Evolutionary conservation across 1,284 basidiomycete genomes (phyloP).

Genomic region (Cutaneotrichosporon daszewskae): DNA sequence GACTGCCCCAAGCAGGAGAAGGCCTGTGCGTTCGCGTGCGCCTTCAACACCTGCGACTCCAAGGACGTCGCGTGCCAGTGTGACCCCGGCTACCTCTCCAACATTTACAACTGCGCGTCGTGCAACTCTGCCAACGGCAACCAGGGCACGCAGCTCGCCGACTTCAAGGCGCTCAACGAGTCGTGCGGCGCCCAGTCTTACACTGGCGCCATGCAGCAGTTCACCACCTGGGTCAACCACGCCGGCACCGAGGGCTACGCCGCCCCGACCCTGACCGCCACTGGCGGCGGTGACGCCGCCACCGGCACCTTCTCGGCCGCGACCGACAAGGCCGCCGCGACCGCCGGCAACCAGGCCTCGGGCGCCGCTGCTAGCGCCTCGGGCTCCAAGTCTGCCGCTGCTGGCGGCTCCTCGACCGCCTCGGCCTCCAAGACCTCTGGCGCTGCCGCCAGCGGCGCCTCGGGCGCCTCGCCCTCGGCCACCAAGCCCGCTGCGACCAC

Average conservation of each 20-base stretch:
- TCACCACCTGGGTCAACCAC: slow-evolving; percentile 26
- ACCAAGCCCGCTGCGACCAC: slow-evolving; percentile 9
- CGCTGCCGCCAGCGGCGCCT: slow-evolving; percentile 9
- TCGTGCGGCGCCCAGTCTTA: slow-evolving; percentile 41
- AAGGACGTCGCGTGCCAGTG: slow-evolving; percentile 43
- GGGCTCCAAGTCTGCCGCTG: slow-evolving; percentile 8
- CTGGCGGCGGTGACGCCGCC: slow-evolving; percentile 40
- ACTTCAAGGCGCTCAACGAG: slow-evolving; percentile 36
- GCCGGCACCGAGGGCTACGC: slow-evolving; percentile 28
- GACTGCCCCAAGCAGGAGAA: slow-evolving; percentile 26
- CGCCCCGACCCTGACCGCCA: slow-evolving; percentile 40
- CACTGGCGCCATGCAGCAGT: slow-evolving; percentile 30
- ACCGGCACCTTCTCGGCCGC: slow-evolving; percentile 24
- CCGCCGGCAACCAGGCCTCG: slow-evolving; percentile 4
- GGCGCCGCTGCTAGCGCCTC: slow-evolving; percentile 8
- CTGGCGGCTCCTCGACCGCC: slow-evolving; percentile 7
- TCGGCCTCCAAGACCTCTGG: slow-evolving; percentile 14
- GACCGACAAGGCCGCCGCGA: slow-evolving; percentile 9
- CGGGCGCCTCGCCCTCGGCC: slow-evolving; percentile 12
- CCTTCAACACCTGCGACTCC: slow-evolving; percentile 35
- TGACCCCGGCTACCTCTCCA: slow-evolving; percentile 35
- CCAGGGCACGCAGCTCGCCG: slow-evolving; percentile 24
- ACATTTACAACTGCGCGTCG: slow-evolving; percentile 46
- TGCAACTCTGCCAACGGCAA: slow-evolving; percentile 47
- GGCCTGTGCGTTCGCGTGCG: slow-evolving; percentile 38